Evolutionary conservation across 2,329 filamentous ascomycete species (phyloP).

Genomic region (Penicillium griseofulvum): DNA sequence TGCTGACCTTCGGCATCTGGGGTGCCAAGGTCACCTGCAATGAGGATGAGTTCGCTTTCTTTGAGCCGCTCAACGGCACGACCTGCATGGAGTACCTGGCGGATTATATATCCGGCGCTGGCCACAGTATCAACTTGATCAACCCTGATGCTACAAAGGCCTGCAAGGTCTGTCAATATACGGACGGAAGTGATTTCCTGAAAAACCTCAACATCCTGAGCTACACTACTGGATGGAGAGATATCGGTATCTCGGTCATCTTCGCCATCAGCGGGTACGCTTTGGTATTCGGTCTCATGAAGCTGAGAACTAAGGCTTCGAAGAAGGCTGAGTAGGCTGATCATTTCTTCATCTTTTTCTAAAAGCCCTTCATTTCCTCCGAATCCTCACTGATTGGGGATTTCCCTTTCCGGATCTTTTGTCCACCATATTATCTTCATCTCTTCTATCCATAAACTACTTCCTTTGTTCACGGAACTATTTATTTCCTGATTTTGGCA

Average conservation of each 20-base stretch:
- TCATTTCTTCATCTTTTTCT: background rate
- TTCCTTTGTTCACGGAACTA: background rate
- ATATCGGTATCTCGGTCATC: slow-evolving; percentile 59
- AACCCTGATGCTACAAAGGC: slow-evolving; percentile 58
- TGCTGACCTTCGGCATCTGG: slow-evolving; percentile 55
- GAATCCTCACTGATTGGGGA: background rate
- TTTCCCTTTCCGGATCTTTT: background rate
- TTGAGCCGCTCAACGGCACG: slow-evolving; percentile 44
- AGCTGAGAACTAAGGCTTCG: slow-evolving; percentile 37
- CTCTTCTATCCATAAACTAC: background rate
- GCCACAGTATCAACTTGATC: slow-evolving; percentile 51
- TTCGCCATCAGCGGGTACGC: slow-evolving; percentile 57
- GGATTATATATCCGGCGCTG: slow-evolving; percentile 49
- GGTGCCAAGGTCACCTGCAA: slow-evolving; percentile 49
- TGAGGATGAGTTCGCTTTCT: slow-evolving; percentile 50
- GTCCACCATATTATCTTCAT: background rate
- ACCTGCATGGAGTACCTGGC: slow-evolving; percentile 59
- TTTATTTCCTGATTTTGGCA: background rate
- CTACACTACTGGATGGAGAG: slow-evolving; percentile 65
- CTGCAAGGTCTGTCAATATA: slow-evolving; percentile 63
- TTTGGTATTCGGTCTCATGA: slow-evolving; percentile 46
- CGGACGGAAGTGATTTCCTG: slow-evolving; percentile 59
- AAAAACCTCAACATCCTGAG: slow-evolving; percentile 57
- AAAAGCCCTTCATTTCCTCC: background rate
- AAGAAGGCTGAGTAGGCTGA: slow-evolving; percentile 35